phyloP scores from a whole-genome alignment of 345 rosid genomes.

The Gossypium rotundifolium region DNA sequence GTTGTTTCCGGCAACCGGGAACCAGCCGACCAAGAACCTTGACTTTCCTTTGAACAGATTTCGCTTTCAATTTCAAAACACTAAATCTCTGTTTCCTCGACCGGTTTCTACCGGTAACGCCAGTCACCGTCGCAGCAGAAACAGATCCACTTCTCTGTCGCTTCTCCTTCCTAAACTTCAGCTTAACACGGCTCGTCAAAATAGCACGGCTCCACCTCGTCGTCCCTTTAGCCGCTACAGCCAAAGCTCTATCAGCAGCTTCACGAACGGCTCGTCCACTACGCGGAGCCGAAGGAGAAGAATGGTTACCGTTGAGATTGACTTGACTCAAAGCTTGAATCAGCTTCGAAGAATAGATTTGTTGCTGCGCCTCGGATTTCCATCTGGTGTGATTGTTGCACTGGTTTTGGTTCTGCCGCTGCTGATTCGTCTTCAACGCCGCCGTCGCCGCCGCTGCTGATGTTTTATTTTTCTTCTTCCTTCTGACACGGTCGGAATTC shows the following conservation, averaged over 20 bases:
- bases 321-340: constrained; percentile 60
- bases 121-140: constrained; percentile 12
- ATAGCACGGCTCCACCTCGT: constrained; percentile 95
- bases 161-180: constrained; percentile 71
- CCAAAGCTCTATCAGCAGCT: constrained; percentile 77
- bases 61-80: constrained; percentile 50
- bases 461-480: constrained; percentile 60
- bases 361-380: constrained; percentile 77
- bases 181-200: constrained; percentile 57
- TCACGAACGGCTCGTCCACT: constrained; percentile 68
- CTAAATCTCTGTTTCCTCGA: constrained; percentile 65
- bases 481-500: constrained; percentile 34
- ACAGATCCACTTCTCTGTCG: constrained; percentile 31
- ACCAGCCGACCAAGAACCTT: constrained; percentile 77
- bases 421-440: constrained; percentile 18
- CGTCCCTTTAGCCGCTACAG: constrained; percentile 76
- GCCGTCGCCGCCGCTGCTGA: neutral
- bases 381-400: constrained; percentile 34
- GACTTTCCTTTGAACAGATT: constrained; percentile 77
- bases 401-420: constrained; percentile 24
- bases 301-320: constrained; percentile 16
- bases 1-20: constrained; percentile 94
- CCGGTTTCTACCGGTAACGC: constrained; percentile 26
- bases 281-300: constrained; percentile 42
- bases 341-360: constrained; percentile 78